phyloP scores from a whole-genome alignment of 2,329 filamentous ascomycete species.

The Rutstroemia sp. region DNA sequence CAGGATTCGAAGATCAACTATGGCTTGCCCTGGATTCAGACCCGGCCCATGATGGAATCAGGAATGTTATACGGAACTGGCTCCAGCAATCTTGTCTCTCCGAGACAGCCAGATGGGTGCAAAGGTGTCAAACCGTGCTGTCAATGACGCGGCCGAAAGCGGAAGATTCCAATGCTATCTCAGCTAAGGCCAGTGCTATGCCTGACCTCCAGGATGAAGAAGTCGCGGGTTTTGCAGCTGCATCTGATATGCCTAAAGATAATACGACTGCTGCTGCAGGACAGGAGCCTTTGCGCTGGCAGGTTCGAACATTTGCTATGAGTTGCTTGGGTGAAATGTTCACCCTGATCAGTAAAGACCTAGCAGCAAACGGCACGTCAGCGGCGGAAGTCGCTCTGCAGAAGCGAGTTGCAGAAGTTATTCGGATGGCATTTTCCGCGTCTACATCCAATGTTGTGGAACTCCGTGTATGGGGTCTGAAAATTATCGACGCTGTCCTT shows the following conservation, averaged over 20 bases:
- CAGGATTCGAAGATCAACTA: constrained; percentile 79
- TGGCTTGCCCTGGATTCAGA: constrained; percentile 81
- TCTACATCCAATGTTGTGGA: constrained; percentile 91
- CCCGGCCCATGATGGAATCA: constrained; percentile 71
- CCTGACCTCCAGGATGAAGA: constrained; percentile 94
- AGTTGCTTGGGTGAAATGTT: constrained; percentile 80
- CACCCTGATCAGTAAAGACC: constrained; percentile 68
- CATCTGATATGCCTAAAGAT: constrained; percentile 51
- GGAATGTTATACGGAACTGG: constrained; percentile 87
- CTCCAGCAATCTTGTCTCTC: constrained; percentile 78
- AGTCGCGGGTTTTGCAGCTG: constrained; percentile 87
- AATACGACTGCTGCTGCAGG: constrained; percentile 48
- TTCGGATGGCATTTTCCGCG: constrained; percentile 94
- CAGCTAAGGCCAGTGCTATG: constrained; percentile 42
- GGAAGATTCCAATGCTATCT: constrained; percentile 40
- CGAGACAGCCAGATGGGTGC: constrained; percentile 79
- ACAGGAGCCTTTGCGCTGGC: constrained; percentile 89
- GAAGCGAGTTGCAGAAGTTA: constrained; percentile 79
- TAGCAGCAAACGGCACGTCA: constrained; percentile 70
- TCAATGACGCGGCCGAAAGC: constrained; percentile 74
- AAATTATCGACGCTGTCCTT: constrained; percentile 87
- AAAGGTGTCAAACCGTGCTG: constrained; percentile 79
- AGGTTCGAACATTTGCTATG: constrained; percentile 91
- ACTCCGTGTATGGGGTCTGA: constrained; percentile 81
- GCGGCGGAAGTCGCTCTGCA: constrained; percentile 73